These are phyloP conservation scores for Arbutus unedo DNA, from an alignment of 148 eudicot genomes.

Conservation along the genomic window DNA sequence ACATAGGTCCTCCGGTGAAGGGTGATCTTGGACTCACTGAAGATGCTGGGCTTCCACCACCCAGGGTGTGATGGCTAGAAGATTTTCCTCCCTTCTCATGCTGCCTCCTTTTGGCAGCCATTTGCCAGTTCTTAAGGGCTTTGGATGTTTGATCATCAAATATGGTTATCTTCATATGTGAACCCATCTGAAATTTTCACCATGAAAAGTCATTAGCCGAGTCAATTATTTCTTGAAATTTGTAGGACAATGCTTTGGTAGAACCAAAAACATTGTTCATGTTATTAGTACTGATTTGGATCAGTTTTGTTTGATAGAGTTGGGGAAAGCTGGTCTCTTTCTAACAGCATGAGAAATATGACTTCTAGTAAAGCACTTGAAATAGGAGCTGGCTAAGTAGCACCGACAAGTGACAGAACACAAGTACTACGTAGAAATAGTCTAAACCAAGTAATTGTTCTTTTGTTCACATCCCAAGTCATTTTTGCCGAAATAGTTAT, in stretches of 20 bases:
- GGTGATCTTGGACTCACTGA: constrained; percentile 32
- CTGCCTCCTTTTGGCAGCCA: constrained; percentile 60
- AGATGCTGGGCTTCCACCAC: constrained; percentile 27
- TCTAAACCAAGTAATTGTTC: background rate
- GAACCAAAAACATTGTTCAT: background rate
- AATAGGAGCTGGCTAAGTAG: background rate
- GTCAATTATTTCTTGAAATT: background rate
- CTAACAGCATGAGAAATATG: background rate
- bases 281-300: background rate
- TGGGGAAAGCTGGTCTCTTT: background rate
- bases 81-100: constrained; percentile 26
- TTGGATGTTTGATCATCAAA: constrained; percentile 88
- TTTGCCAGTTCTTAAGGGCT: constrained; percentile 78
- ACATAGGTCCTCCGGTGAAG: constrained; percentile 30
- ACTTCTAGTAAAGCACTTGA: background rate
- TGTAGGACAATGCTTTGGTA: background rate
- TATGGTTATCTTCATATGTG: constrained; percentile 72
- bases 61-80: constrained; percentile 30
- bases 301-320: background rate
- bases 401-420: background rate
- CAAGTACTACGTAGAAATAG: background rate
- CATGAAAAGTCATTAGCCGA: background rate
- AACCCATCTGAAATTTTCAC: constrained; percentile 72
- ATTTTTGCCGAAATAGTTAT: background rate
- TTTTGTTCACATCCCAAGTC: background rate